These are phyloP conservation scores for Huntiella bhutanensis DNA, from an alignment of 2,329 filamentous ascomycete species.

Conservation along the genomic window DNA sequence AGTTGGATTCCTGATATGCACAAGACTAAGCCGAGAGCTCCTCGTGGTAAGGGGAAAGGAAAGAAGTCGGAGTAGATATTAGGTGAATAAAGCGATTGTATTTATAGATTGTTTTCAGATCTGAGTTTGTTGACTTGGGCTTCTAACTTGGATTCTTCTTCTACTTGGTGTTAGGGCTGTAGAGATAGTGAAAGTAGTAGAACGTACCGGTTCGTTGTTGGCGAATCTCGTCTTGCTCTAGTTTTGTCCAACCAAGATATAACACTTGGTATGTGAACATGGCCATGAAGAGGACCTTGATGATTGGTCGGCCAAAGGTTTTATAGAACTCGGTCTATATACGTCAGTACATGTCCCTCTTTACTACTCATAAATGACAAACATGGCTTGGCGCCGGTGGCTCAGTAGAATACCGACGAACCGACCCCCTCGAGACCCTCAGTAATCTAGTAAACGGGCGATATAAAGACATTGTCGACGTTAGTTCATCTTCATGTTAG, in stretches of 20 bases:
- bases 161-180: neutral
- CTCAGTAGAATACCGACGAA: slow-evolving; percentile 6
- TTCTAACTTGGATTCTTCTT: slow-evolving; percentile 2
- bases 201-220: slow-evolving; percentile 6
- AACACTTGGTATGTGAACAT: slow-evolving; percentile 61
- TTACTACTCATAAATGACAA: neutral
- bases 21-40: slow-evolving; percentile 64
- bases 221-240: slow-evolving; percentile 49
- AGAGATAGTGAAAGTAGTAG: neutral
- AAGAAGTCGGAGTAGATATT: slow-evolving; percentile 19
- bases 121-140: slow-evolving; percentile 4
- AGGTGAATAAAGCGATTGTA: neutral
- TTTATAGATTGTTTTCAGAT: slow-evolving; percentile 5
- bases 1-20: slow-evolving; percentile 87
- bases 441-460: too few relatives aligned
- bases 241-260: slow-evolving; percentile 56
- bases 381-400: slow-evolving; percentile 8
- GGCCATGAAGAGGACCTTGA: slow-evolving; percentile 55
- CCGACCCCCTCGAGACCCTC: too few relatives aligned
- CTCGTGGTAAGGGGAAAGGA: slow-evolving; percentile 40
- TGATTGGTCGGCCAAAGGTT: slow-evolving; percentile 52
- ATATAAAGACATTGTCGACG: too few relatives aligned
- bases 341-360: neutral
- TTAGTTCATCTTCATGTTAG: too few relatives aligned
- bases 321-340: slow-evolving; percentile 49